These are phyloP conservation scores for Penicillium hordei DNA, from an alignment of 2,329 filamentous ascomycete genomes.

Conservation along the genomic window DNA sequence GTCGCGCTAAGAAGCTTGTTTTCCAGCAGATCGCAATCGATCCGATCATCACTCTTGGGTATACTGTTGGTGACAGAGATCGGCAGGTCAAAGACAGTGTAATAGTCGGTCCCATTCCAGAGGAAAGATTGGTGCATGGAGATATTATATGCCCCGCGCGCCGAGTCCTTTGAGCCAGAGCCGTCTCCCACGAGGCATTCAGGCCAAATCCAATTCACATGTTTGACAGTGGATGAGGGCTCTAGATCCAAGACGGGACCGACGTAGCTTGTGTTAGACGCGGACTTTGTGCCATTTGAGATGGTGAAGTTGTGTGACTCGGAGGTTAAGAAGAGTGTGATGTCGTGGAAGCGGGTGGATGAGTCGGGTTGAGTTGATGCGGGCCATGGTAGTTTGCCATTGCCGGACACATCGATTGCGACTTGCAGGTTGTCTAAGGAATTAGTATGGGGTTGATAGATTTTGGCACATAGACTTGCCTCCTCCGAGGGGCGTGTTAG, in stretches of 20 bases:
- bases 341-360: constrained; percentile 17
- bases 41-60: constrained; percentile 22
- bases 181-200: constrained; percentile 65
- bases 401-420: constrained; percentile 24
- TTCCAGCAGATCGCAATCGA: constrained; percentile 27
- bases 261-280: constrained; percentile 51
- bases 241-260: constrained; percentile 65
- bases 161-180: constrained; percentile 46
- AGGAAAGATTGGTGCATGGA: constrained; percentile 71
- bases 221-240: constrained; percentile 67
- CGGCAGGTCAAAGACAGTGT: constrained; percentile 70
- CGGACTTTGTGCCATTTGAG: constrained; percentile 59
- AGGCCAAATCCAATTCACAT: constrained; percentile 71
- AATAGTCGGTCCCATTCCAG: constrained; percentile 62
- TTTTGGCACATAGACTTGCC: constrained; percentile 52
- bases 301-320: constrained; percentile 61
- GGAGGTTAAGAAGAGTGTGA: constrained; percentile 23
- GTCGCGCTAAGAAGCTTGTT: constrained; percentile 23
- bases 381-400: constrained; percentile 22
- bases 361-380: constrained; percentile 15
- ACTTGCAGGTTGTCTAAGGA: constrained; percentile 19
- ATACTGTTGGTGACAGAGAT: constrained; percentile 69
- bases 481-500: constrained; percentile 63
- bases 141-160: constrained; percentile 66
- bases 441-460: constrained; percentile 1